These are phyloP conservation scores for Nepenthes gracilis DNA, from an alignment of 148 eudicot species.

Conservation along the genomic window DNA sequence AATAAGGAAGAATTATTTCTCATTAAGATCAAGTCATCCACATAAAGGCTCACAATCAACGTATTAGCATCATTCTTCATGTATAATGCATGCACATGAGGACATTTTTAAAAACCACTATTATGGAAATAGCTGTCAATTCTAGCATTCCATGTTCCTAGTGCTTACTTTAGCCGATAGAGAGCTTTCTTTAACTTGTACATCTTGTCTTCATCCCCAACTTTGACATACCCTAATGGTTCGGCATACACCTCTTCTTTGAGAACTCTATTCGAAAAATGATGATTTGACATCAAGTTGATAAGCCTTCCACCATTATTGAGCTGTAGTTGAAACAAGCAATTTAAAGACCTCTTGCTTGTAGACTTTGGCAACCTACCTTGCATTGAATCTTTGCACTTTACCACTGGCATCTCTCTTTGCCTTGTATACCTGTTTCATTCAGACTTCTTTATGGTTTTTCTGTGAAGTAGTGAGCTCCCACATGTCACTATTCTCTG, in stretches of 20 bases:
- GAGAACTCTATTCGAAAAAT: background rate
- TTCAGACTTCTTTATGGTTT: background rate
- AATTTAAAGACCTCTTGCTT: background rate
- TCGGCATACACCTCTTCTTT: conserved; percentile 4
- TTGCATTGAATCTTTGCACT: background rate
- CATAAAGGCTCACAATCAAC: background rate
- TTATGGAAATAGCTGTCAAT: background rate
- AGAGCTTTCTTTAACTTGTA: conserved; percentile 1
- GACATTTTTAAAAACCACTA: no score
- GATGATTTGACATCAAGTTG: no score
- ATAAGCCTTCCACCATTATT: conserved; percentile 1
- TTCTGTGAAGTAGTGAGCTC: background rate
- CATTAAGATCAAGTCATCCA: no score
- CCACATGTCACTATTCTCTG: background rate
- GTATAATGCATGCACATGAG: background rate
- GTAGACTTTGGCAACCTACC: no score
- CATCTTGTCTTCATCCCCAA: background rate
- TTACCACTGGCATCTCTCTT: background rate
- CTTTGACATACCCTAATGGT: background rate
- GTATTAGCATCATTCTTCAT: background rate
- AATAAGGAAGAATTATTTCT: no score
- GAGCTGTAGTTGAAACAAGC: background rate
- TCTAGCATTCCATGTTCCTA: conserved; percentile 1
- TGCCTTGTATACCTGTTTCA: background rate
- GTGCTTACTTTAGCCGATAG: conserved; percentile 9